A percentile compares a stretch with the other conserved stretches of the same genome.
Evolutionary conservation across 2,329 filamentous ascomycete species (phyloP).

Genomic region (Septoria petroselini): DNA sequence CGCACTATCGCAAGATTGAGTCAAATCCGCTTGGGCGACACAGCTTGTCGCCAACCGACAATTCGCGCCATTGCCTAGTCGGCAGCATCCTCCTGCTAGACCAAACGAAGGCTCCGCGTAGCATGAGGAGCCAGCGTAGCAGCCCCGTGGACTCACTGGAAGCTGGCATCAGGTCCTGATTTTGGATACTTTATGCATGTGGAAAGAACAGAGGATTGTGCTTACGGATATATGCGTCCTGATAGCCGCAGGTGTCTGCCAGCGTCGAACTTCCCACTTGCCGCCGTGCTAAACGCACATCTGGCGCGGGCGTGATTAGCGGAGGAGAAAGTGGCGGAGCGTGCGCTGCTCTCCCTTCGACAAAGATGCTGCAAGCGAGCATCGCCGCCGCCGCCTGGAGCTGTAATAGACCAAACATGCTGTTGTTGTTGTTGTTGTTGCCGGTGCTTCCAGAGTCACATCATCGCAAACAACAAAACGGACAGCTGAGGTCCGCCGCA

Average conservation of each 20-base stretch:
- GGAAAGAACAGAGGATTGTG: not conserved
- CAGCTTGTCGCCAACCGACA: constrained; percentile 8
- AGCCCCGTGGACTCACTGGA: constrained; percentile 3
- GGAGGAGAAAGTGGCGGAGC: too few relatives aligned
- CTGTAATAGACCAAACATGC: too few relatives aligned
- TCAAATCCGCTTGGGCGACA: constrained; percentile 2
- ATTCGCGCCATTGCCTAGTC: constrained; percentile 9
- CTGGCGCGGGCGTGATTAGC: constrained; percentile 7
- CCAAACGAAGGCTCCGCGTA: constrained; percentile 1
- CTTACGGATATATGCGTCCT: constrained; percentile 5
- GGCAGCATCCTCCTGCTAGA: constrained; percentile 10
- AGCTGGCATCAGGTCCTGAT: not conserved
- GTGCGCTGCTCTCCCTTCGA: not conserved
- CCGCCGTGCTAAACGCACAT: not conserved
- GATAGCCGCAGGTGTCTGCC: constrained; percentile 2
- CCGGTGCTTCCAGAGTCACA: too few relatives aligned
- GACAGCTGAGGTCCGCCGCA: too few relatives aligned
- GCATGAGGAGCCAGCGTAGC: constrained; percentile 2
- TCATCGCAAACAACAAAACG: too few relatives aligned
- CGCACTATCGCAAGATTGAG: constrained; percentile 2
- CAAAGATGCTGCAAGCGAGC: not conserved
- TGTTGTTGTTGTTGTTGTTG: too few relatives aligned
- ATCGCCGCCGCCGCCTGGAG: not conserved
- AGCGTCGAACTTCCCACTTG: not conserved
- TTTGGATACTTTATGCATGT: too few relatives aligned